Conservation (phyloP, 441 rosid genomes). For the Populus hybrid region DNA sequence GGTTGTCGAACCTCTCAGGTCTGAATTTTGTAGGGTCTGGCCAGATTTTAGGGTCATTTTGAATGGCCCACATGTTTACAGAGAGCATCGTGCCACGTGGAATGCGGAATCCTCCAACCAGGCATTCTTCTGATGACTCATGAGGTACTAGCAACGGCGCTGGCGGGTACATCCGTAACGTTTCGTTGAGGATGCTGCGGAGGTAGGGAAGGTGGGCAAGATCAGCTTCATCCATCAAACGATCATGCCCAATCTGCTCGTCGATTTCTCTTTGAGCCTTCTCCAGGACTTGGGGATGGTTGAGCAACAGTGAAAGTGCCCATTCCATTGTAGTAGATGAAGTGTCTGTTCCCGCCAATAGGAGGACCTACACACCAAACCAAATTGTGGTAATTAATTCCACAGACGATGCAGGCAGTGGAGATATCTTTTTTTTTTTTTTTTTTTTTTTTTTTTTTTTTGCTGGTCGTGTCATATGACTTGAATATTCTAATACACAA, state of each 20-base stretch:
- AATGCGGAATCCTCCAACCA: slow-evolving; percentile 29
- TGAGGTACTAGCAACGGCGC: slow-evolving; percentile 43
- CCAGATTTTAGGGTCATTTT: slow-evolving; percentile 47
- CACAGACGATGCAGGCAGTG: no score
- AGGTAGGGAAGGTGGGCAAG: slow-evolving; percentile 39
- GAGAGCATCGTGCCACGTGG: slow-evolving; percentile 41
- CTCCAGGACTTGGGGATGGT: slow-evolving; percentile 33
- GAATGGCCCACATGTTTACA: slow-evolving; percentile 47
- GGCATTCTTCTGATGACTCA: slow-evolving; percentile 43
- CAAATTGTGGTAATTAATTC: no score
- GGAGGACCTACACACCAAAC: slow-evolving; percentile 26
- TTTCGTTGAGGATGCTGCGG: slow-evolving; percentile 36
- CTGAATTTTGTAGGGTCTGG: slow-evolving; percentile 30
- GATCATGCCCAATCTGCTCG: slow-evolving; percentile 25
- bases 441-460: no score
- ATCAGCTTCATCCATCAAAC: slow-evolving; percentile 42
- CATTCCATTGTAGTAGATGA: slow-evolving; percentile 37
- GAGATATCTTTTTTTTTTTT: no score
- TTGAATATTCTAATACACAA: no score
- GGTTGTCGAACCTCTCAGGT: slow-evolving; percentile 46
- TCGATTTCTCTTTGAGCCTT: slow-evolving; percentile 41
- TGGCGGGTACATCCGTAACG: slow-evolving; percentile 41
- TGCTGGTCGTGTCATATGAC: no score
- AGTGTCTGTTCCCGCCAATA: slow-evolving; percentile 40
- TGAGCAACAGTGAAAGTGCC: slow-evolving; percentile 47